Percentiles rank a stretch among this genome's conserved stretches.
Conservation (phyloP, 257 asterid genomes). For the Catharanthus roseus region DNA sequence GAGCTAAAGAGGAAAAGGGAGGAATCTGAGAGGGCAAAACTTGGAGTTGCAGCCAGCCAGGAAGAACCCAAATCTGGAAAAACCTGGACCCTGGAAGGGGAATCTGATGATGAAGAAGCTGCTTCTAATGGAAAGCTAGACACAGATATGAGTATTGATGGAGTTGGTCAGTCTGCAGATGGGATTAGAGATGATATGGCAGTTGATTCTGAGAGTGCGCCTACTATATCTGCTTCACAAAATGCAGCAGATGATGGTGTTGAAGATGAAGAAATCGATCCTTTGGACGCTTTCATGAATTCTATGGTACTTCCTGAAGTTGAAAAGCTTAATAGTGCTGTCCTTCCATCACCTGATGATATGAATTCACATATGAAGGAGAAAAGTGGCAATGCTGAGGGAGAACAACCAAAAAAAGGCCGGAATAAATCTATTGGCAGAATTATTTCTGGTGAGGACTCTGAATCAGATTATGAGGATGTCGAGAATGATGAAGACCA, state of each 20-base stretch:
- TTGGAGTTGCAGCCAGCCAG: slow-evolving; percentile 37
- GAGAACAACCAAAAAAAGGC: background rate
- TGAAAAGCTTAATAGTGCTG: slow-evolving; percentile 45
- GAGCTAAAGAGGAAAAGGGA: slow-evolving; percentile 60
- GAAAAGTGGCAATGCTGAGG: background rate
- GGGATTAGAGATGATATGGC: slow-evolving; percentile 33
- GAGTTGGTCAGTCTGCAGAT: slow-evolving; percentile 24
- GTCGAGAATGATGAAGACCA: background rate
- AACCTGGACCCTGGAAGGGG: slow-evolving; percentile 81
- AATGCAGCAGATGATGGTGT: slow-evolving; percentile 31
- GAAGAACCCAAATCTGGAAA: slow-evolving; percentile 60
- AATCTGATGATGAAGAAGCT: slow-evolving; percentile 80
- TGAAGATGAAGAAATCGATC: slow-evolving; percentile 58
- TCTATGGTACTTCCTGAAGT: slow-evolving; percentile 81
- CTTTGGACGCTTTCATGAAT: no score
- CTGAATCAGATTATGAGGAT: background rate
- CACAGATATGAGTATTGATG: slow-evolving; percentile 47
- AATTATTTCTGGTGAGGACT: background rate
- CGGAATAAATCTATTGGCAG: background rate
- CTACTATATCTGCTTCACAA: slow-evolving; percentile 25
- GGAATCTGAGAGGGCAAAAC: slow-evolving; percentile 61
- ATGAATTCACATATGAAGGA: background rate
- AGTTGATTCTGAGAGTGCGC: slow-evolving; percentile 28
- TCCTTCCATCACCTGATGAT: slow-evolving; percentile 14
- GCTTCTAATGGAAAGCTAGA: slow-evolving; percentile 34